Evolutionary conservation across 2,329 filamentous ascomycete species (phyloP).

Genomic region (Fusarium lyarnte): DNA sequence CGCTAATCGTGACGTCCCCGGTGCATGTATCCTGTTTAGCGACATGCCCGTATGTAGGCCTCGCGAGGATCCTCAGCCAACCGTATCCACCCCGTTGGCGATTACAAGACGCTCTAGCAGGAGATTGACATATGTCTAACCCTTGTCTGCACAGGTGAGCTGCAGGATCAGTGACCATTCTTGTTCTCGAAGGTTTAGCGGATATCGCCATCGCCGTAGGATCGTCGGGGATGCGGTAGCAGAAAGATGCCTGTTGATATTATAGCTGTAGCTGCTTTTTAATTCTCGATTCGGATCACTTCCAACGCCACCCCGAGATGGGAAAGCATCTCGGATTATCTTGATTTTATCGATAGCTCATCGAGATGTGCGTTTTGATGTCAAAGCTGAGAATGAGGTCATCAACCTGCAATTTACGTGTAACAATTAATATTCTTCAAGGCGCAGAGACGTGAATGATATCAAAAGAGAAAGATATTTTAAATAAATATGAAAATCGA

Average conservation of each 20-base stretch:
- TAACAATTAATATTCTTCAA: accelerated
- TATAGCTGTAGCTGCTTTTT: not conserved
- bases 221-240: not conserved
- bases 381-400: not conserved
- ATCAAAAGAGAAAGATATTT: too few species aligned
- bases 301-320: not conserved
- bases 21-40: conserved; percentile 9
- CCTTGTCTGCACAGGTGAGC: not conserved
- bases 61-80: conserved; percentile 7
- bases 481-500: accelerated
- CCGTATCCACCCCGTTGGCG: conserved; percentile 20
- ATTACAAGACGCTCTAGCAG: not conserved
- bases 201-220: not conserved
- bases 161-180: not conserved
- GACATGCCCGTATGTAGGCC: not conserved
- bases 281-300: accelerated
- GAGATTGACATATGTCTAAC: not conserved
- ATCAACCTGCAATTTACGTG: accelerated
- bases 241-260: not conserved
- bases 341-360: too few species aligned
- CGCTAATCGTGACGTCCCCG: conserved; percentile 12
- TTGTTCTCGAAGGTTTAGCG: not conserved
- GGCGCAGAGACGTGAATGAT: not conserved
- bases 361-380: accelerated
- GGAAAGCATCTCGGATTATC: accelerated